Base-by-base conservation (phyloP, 2,329 filamentous ascomycete genomes). In the Alternaria metachromatica region DNA sequence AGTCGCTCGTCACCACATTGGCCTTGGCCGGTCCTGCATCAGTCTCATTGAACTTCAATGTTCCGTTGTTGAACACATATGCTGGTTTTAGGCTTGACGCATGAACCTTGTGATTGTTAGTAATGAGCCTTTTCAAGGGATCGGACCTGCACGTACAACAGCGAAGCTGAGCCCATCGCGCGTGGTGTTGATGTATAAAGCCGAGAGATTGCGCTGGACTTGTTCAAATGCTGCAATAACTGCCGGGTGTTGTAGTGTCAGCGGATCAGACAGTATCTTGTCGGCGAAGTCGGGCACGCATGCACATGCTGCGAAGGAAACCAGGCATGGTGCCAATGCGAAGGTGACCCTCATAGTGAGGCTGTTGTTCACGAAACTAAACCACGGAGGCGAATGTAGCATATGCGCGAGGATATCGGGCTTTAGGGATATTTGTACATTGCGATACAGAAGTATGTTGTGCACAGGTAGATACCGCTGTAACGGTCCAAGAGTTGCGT, bases 11-110 rank as follows among this genome's bases (percentile, higher is more conserved):
- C 3, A 78, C 63, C 12, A 54, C 2, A 10, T 72, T 73, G 2
- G 61, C 46, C 5, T 45, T 41, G 1, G 41, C 11, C 1, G 56
- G 13, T 20, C 60, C 33, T 0, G 57, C 5, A 20, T 26, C 51
- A 4, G 73, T 76, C 30, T 78, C 75, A 46, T 78, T 78, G 55
- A 71, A 70, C 25, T 77, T 78, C n/a, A 77, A 63, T 3, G 53
- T 60, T 11, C 76, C 76, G 51, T 73, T 68, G 49, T 76, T 77
- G 53, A 76, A 77, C 4, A 69, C 62, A 33, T 65, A 75, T 2
- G 67, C 65, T n/a, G 66, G 66, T 2, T 46, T 55, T 1, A 67
- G 56, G 4, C 51, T 69, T 2, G 73, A 76, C 13, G 76, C 71
- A 51, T 78, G 76, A 1, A 76, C 72, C 75, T 77, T 20, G 12